These are phyloP conservation scores for Saprolegnia parasitica DNA, from an alignment of 352 stramenopile species.

Conservation along the genomic window DNA sequence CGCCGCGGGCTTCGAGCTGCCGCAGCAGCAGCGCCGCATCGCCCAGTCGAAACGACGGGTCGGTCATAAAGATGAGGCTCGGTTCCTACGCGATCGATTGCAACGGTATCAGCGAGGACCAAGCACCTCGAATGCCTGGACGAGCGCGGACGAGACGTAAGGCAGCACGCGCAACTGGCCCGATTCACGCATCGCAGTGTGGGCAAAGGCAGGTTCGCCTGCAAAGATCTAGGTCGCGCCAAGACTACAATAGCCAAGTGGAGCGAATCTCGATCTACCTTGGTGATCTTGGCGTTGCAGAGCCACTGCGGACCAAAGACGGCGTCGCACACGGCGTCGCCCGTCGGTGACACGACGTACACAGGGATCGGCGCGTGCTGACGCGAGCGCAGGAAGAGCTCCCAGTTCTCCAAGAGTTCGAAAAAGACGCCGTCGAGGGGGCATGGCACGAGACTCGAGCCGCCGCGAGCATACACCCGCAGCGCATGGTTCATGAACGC, in stretches of 20 bases:
- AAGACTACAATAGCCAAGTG: neutral
- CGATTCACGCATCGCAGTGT: constrained; percentile 48
- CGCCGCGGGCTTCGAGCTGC: constrained; percentile 50
- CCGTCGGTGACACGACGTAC: constrained; percentile 62
- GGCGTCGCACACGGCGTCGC: constrained; percentile 50
- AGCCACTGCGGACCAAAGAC: constrained; percentile 69
- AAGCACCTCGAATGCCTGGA: constrained; percentile 53
- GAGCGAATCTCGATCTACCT: constrained; percentile 21
- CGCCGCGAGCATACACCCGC: constrained; percentile 56
- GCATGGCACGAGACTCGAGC: constrained; percentile 63
- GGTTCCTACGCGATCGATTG: constrained; percentile 39
- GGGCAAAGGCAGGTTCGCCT: constrained; percentile 63
- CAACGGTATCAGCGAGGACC: no score
- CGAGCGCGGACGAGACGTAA: constrained; percentile 40
- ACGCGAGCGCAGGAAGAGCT: constrained; percentile 43
- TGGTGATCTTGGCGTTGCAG: constrained; percentile 79
- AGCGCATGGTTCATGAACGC: constrained; percentile 51
- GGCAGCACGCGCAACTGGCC: constrained; percentile 48
- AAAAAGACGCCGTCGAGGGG: constrained; percentile 61
- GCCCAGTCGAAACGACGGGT: constrained; percentile 64
- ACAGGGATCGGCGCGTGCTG: constrained; percentile 49
- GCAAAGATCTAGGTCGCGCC: constrained; percentile 38
- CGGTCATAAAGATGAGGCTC: constrained; percentile 62
- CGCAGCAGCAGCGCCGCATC: constrained; percentile 47
- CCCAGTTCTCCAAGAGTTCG: constrained; percentile 70